Conservation (phyloP, 1,284 basidiomycete genomes). For the Ceratobasidium sp. region DNA sequence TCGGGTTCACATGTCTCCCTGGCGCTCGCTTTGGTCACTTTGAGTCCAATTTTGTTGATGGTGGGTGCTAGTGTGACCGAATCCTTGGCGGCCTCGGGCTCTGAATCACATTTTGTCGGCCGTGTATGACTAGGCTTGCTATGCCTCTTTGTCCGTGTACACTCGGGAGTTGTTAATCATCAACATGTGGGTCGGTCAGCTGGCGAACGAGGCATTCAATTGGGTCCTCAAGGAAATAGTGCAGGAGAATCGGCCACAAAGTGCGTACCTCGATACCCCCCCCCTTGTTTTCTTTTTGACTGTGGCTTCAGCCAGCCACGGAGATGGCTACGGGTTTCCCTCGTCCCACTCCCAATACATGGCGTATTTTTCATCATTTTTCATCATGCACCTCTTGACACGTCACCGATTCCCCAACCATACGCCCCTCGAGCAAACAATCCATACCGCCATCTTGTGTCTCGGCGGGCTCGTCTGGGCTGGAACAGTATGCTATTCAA, state of each 20-base stretch:
- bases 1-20: conserved; percentile 70
- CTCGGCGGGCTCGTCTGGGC: conserved; percentile 66
- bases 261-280: conserved; percentile 57
- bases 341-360: conserved; percentile 91
- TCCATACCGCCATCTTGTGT: conserved; percentile 64
- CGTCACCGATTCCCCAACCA: conserved; percentile 72
- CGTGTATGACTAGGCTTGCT: conserved; percentile 68
- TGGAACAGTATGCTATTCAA: conserved; percentile 77
- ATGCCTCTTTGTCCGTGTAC: conserved; percentile 77
- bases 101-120: not conserved
- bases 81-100: not conserved
- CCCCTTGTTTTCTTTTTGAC: not conserved
- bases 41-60: conserved; percentile 81
- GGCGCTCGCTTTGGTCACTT: conserved; percentile 72
- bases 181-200: conserved; percentile 84
- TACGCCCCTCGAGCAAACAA: conserved; percentile 56
- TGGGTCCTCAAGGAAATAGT: conserved; percentile 74
- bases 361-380: conserved; percentile 84
- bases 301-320: conserved; percentile 62
- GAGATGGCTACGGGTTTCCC: conserved; percentile 85
- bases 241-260: conserved; percentile 73
- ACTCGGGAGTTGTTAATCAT: conserved; percentile 82
- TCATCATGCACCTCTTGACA: conserved; percentile 76
- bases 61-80: conserved; percentile 56
- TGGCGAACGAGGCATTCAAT: conserved; percentile 78